phyloP scores from a whole-genome alignment of 1,284 basidiomycete species.

The Termitomyces sp. region DNA sequence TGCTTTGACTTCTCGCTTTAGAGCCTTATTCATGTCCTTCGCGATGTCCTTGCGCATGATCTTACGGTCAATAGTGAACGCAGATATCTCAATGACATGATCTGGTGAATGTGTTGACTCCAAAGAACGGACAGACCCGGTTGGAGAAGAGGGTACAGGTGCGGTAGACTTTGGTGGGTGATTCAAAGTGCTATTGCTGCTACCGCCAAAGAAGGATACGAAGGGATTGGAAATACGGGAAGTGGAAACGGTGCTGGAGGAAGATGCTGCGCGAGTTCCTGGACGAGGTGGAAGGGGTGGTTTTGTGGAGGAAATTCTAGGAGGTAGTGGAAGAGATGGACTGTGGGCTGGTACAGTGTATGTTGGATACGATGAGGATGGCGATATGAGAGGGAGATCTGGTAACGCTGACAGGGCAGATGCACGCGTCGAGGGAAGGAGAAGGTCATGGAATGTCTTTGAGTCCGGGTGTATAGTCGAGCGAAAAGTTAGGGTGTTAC shows the following conservation, averaged over 20 bases:
- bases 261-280: constrained; percentile 17
- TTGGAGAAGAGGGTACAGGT: constrained; percentile 17
- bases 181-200: constrained; percentile 9
- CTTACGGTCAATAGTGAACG: constrained; percentile 50
- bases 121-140: constrained; percentile 25
- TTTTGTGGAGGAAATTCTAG: constrained; percentile 41
- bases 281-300: constrained; percentile 63
- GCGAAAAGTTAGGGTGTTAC: constrained; percentile 56
- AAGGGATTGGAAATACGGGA: constrained; percentile 60
- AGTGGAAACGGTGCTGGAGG: constrained; percentile 19
- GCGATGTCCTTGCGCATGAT: constrained; percentile 55
- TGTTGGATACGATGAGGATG: constrained; percentile 46
- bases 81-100: constrained; percentile 46
- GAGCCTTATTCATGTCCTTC: constrained; percentile 52
- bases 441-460: constrained; percentile 55
- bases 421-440: constrained; percentile 47
- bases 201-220: constrained; percentile 56
- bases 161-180: constrained; percentile 10
- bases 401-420: constrained; percentile 43
- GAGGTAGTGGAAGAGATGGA: constrained; percentile 61
- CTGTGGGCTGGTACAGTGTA: constrained; percentile 47
- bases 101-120: constrained; percentile 16
- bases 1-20: constrained; percentile 56
- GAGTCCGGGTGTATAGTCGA: constrained; percentile 63
- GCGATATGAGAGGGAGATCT: constrained; percentile 43